Conservation (phyloP, 2,329 filamentous ascomycete species). For the Fusarium sterilihyphosum region DNA sequence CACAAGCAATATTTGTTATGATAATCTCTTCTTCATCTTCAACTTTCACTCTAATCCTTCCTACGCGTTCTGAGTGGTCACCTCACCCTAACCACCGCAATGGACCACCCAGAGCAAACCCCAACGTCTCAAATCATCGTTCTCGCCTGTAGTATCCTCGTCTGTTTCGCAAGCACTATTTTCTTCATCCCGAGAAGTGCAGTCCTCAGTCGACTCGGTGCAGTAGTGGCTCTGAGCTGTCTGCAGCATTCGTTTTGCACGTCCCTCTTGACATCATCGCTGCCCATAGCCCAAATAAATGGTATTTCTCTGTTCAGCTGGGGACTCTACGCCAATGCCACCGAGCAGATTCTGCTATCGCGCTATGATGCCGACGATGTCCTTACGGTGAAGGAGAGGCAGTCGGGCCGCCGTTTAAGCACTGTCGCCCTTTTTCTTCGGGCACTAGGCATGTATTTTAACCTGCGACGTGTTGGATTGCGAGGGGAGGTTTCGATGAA, state of each 20-base stretch:
- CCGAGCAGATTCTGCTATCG: neutral
- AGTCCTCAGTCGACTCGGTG: neutral
- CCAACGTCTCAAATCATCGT: neutral
- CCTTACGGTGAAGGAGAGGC: fast-evolving
- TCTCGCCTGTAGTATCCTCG: neutral
- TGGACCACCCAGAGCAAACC: neutral
- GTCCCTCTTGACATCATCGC: neutral
- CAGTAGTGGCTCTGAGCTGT: neutral
- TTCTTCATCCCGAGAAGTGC: neutral
- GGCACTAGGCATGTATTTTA: neutral
- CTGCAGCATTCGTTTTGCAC: neutral
- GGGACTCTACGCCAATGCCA: neutral
- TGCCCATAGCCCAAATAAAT: neutral
- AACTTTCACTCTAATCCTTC: neutral
- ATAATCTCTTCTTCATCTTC: too few relatives aligned
- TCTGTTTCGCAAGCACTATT: neutral
- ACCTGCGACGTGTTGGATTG: neutral
- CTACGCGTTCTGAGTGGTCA: neutral
- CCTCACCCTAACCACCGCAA: neutral
- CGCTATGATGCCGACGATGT: neutral
- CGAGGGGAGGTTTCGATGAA: neutral
- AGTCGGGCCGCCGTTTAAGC: fast-evolving
- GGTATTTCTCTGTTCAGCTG: neutral
- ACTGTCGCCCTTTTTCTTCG: neutral
- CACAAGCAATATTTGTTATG: neutral